Evolutionary conservation across 495 filamentous ascomycete genomes (phyloP), one percentile per base, ranked within the genome.

Genomic region (Aspergillus leporis): DNA sequence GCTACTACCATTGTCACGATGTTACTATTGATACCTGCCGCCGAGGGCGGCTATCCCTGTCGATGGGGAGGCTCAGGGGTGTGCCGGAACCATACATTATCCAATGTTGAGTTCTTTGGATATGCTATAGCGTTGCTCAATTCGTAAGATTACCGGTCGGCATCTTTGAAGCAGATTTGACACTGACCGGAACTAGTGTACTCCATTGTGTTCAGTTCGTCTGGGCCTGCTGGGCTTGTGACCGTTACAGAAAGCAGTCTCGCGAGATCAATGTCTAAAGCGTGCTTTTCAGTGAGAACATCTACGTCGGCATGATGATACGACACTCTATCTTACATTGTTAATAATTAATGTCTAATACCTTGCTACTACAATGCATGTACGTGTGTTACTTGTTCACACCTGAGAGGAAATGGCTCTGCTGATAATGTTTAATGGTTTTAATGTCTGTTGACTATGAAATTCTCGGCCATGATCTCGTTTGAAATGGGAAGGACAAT

Each of bases 181-280:
- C 3, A 23, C 23, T 41, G 21, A 40, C 12, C 14, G 18, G 14
- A 41, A 18, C 9, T 22, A 53, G 51, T 7, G 19, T 40, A 4
- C 34, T 53, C 12, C 51, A 53, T 53, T 41, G 40, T 36, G 12
- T 40, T 22, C 34, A 41, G 51, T 41, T 53, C 38, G 51, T 53
- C 32, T 53, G 51, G 51, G 51, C 51, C 12, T 53, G 51, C 12
- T 53, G 51, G 51, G 51, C 32, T 7, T 53, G 51, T 25, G n/a
- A 38, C 19, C 19, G 19, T 13, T 21, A 53, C 18, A 5, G 30
- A 13, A 38, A 53, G 31, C 16, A 16, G 18, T 13, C 32, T 5
- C 38, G 12, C 32, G 16, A 23, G 51, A 38, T 22, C 19, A 4
- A 53, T 40, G 19, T 41, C n/a, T 53, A 53, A 40, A 41, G 14